phyloP scores from a whole-genome alignment of 108 stramenopile species.

The Discostella pseudostelligera region DNA sequence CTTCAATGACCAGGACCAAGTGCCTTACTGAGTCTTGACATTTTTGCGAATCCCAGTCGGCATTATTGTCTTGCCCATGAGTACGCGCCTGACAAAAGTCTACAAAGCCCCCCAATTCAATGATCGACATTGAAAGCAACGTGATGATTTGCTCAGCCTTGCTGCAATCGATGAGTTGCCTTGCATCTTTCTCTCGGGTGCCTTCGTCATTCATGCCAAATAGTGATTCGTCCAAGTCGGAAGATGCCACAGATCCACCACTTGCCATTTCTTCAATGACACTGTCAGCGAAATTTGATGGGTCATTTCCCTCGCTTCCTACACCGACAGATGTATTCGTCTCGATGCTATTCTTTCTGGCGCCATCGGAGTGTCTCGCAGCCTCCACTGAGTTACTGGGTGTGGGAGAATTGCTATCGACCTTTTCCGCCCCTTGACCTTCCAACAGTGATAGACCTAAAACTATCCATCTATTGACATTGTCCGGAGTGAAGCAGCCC shows the following conservation, averaged over 20 bases:
- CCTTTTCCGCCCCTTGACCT: slow-evolving; percentile 12
- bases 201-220: slow-evolving; percentile 25
- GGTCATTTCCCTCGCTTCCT: slow-evolving; percentile 10
- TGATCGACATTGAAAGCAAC: slow-evolving; percentile 57
- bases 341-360: not conserved
- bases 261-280: slow-evolving; percentile 33
- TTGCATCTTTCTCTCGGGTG: slow-evolving; percentile 5
- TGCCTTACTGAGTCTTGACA: slow-evolving; percentile 62
- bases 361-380: not conserved
- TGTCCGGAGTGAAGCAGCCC: slow-evolving; percentile 69
- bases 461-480: slow-evolving; percentile 67
- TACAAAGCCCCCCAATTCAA: slow-evolving; percentile 55
- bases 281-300: slow-evolving; percentile 7
- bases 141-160: slow-evolving; percentile 49
- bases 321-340: slow-evolving; percentile 9
- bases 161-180: slow-evolving; percentile 17
- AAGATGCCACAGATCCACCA: slow-evolving; percentile 36
- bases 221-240: slow-evolving; percentile 23
- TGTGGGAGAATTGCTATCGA: not conserved
- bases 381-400: slow-evolving; percentile 12
- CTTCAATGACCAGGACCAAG: slow-evolving; percentile 77
- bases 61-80: slow-evolving; percentile 40
- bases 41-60: slow-evolving; percentile 67
- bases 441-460: slow-evolving; percentile 29
- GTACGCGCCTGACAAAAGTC: slow-evolving; percentile 54